Percentiles rank a stretch among this genome's conserved stretches.
Conservation (phyloP, 2,329 filamentous ascomycete genomes). For the Paraconiothyrium sp. region DNA sequence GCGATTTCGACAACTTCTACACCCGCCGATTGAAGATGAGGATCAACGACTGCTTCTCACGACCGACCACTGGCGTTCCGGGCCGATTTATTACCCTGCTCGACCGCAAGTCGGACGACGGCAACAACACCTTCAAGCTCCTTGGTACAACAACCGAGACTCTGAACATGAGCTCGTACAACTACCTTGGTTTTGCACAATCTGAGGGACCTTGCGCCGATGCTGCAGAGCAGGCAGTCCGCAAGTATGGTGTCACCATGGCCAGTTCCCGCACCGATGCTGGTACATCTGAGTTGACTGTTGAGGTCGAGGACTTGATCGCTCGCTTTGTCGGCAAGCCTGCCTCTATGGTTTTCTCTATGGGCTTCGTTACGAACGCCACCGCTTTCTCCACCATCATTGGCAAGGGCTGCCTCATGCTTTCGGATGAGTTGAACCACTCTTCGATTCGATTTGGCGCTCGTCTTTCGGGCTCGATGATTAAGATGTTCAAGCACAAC, state of each 20-base stretch:
- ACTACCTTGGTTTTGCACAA: constrained; percentile 98
- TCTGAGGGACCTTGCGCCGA: constrained; percentile 97
- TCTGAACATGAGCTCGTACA: constrained; percentile 98
- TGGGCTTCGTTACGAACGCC: constrained; percentile 98
- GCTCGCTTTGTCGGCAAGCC: constrained; percentile 95
- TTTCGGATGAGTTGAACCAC: constrained; percentile 98
- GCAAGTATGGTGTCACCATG: constrained; percentile 84
- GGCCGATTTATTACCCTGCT: constrained; percentile 93
- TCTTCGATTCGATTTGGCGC: constrained; percentile 96
- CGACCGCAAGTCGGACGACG: constrained; percentile 89
- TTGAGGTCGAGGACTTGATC: constrained; percentile 89
- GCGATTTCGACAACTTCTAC: constrained; percentile 99
- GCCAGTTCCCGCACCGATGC: constrained; percentile 84
- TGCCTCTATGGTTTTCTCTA: constrained; percentile 95
- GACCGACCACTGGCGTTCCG: constrained; percentile 91
- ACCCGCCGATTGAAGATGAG: constrained; percentile 90
- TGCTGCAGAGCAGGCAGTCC: constrained; percentile 84
- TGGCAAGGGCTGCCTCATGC: constrained; percentile 90
- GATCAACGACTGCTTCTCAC: constrained; percentile 95
- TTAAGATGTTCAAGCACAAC: constrained; percentile 97
- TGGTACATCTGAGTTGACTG: constrained; percentile 85
- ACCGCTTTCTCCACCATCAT: constrained; percentile 92
- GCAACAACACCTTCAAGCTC: constrained; percentile 88
- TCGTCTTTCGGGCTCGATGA: constrained; percentile 92
- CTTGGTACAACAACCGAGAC: constrained; percentile 93